Percentiles rank a stretch among this genome's conserved stretches.
These are phyloP conservation scores for Irpex sp. DNA, from an alignment of 1,284 basidiomycete species.

Conservation along the genomic window DNA sequence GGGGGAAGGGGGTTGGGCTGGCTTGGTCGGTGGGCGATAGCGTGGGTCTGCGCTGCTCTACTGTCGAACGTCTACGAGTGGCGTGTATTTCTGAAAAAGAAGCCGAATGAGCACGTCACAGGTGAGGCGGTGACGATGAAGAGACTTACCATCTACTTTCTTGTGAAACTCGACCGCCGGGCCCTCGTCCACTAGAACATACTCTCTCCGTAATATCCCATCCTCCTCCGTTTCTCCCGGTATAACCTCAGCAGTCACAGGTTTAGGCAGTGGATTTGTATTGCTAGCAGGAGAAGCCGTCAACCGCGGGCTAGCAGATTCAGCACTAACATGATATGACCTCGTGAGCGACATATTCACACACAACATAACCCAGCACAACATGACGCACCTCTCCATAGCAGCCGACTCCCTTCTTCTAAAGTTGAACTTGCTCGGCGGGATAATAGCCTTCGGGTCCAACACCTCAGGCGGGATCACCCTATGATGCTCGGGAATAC, in stretches of 20 bases:
- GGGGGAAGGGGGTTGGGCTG: constrained; percentile 27
- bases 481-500: constrained; percentile 61
- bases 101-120: constrained; percentile 6
- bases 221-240: constrained; percentile 83
- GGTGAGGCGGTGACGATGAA: background rate
- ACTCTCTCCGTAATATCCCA: constrained; percentile 68
- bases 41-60: constrained; percentile 43
- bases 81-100: constrained; percentile 57
- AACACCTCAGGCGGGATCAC: constrained; percentile 72
- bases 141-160: constrained; percentile 65
- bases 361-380: too few species aligned
- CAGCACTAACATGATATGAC: background rate
- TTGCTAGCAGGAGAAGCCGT: background rate
- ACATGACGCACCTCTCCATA: constrained; percentile 8
- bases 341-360: background rate
- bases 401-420: constrained; percentile 31
- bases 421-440: constrained; percentile 75
- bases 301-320: background rate
- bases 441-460: constrained; percentile 74
- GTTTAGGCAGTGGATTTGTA: constrained; percentile 19
- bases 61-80: constrained; percentile 53
- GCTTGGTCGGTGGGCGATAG: constrained; percentile 37
- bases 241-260: constrained; percentile 60
- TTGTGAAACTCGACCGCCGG: constrained; percentile 73
- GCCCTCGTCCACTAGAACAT: constrained; percentile 75